These are phyloP conservation scores for Starmerella stigmatis DNA, from an alignment of 805 yeast species.

Conservation along the genomic window DNA sequence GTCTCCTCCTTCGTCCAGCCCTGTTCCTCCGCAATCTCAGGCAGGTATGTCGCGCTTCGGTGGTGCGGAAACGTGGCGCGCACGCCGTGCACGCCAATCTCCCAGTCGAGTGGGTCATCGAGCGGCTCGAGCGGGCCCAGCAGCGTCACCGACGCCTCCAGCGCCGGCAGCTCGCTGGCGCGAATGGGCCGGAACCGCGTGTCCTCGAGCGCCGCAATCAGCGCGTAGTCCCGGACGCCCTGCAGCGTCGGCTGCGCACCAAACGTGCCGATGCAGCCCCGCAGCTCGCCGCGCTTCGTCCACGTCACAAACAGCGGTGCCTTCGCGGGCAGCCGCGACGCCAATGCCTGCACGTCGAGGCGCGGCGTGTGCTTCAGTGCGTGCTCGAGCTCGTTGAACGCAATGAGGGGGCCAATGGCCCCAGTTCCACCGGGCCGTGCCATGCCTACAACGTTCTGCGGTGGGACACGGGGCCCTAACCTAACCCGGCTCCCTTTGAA, in stretches of 20 bases:
- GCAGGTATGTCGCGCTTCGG: constrained; percentile 70
- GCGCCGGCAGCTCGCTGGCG: constrained; percentile 41
- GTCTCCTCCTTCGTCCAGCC: constrained; percentile 71
- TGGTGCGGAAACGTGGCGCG: constrained; percentile 43
- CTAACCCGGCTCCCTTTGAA: too few relatives aligned
- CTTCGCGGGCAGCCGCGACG: constrained; percentile 19
- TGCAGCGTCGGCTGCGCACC: constrained; percentile 39
- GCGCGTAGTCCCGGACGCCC: constrained; percentile 55
- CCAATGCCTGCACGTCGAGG: neutral
- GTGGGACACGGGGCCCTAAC: too few relatives aligned
- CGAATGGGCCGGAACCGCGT: constrained; percentile 61
- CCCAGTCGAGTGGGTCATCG: constrained; percentile 58
- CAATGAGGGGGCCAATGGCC: constrained; percentile 12
- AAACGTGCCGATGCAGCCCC: constrained; percentile 96
- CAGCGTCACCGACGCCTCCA: constrained; percentile 54
- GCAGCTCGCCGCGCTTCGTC: constrained; percentile 40
- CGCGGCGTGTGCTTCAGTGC: neutral
- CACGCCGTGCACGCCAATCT: constrained; percentile 72
- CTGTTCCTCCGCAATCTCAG: constrained; percentile 82
- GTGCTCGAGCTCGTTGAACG: constrained; percentile 18
- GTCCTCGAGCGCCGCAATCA: constrained; percentile 68
- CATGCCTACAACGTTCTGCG: too few relatives aligned
- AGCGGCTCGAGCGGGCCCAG: constrained; percentile 48
- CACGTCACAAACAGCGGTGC: constrained; percentile 82
- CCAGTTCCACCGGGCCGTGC: neutral